Base-by-base conservation (phyloP, 306 rosid species). In the Vigna unguiculata region DNA sequence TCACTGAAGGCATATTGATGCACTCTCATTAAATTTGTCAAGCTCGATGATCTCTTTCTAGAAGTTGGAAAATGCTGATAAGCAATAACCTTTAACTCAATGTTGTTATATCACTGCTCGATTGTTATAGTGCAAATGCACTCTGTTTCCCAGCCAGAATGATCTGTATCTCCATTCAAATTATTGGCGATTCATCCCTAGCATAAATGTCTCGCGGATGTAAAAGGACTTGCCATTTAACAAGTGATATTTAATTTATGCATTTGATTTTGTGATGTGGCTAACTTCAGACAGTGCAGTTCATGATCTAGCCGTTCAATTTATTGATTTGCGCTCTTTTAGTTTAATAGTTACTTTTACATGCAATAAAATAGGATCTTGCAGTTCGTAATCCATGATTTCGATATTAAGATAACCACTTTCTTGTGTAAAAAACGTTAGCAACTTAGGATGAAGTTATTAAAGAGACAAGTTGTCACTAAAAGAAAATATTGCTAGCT, bases 1-100 rank as follows among this genome's bases (percentile, higher is more conserved):
- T 54, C 47, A 17, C 32, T 46, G 10, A 62, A 54, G 24, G 67
- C 10, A 7, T 9, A 70, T 14, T 8, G 79, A 75, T 47, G 46
- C 78, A 65, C 40, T 68, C 62, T 70, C 62, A 16, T 57, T 71
- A 62, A 60, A 69, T 75, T 43, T 57, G 9, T 67, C 76, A 81
- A 36, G 58, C 22, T 58, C 24, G 36, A 54, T 47, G 15, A 74
- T 60, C 36, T 34, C 60, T 49, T 38, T 52, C 58, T 30, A 40
- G 62, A 16, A 30, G 54, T 52, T 47, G 41, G 77, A 15, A 68
- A 47, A 40, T 41, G 41, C 76, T 22, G 19, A 66, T 34, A 46
- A 67, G 61, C 51, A 61, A 52, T 54, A 1, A 72, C 24, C 5
- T 43, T 28, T 52, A 57, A 80, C 11, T 43, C 63, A 24, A 6